phyloP scores from a whole-genome alignment of 2,329 filamentous ascomycete species.

The Hymenotorrendiella dingleyae region DNA sequence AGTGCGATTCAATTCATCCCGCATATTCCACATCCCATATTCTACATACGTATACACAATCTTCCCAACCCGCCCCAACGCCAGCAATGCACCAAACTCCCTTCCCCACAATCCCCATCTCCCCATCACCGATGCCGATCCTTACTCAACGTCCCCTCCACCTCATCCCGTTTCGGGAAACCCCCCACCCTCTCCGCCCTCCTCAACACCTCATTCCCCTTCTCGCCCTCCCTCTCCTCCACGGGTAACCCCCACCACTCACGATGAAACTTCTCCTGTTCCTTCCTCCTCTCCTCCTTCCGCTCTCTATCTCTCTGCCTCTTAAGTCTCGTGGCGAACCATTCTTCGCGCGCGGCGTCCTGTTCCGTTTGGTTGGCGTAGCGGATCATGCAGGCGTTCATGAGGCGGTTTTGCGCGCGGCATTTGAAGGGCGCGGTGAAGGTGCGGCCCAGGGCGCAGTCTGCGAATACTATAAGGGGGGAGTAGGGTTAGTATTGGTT shows the following conservation, averaged over 20 bases:
- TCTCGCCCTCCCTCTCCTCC: conserved; percentile 51
- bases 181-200: conserved; percentile 51
- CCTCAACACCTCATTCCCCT: conserved; percentile 47
- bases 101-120: neutral
- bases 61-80: conserved; percentile 1
- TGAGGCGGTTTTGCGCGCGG: conserved; percentile 68
- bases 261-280: conserved; percentile 59
- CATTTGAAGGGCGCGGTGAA: conserved; percentile 85
- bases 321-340: conserved; percentile 75
- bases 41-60: neutral
- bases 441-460: conserved; percentile 80
- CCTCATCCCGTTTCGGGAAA: conserved; percentile 37
- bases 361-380: conserved; percentile 81
- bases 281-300: conserved; percentile 51
- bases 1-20: no score
- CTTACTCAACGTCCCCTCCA: conserved; percentile 30
- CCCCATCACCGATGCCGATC: conserved; percentile 29
- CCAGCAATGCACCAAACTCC: conserved; percentile 10
- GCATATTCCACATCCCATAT: no score
- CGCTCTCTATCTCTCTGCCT: conserved; percentile 61
- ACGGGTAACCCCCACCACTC: conserved; percentile 63
- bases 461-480: conserved; percentile 67
- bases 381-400: conserved; percentile 90
- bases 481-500: neutral
- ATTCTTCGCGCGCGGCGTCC: conserved; percentile 85